These are phyloP conservation scores for Cystoderma amianthinum DNA, from an alignment of 768 basidiomycete species.

Conservation along the genomic window DNA sequence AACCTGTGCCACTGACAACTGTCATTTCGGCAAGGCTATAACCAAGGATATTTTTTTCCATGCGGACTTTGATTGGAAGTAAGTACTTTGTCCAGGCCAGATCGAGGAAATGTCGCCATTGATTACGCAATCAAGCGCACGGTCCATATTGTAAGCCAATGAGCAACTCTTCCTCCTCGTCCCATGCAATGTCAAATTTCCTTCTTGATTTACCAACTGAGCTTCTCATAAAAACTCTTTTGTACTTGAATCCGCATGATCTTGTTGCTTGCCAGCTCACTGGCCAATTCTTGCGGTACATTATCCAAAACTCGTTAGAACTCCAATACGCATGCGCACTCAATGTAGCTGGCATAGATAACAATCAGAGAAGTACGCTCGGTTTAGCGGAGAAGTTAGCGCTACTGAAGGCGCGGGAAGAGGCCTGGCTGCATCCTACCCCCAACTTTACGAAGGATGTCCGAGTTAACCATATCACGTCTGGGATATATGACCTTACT, in stretches of 20 bases:
- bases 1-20: too few species aligned
- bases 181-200: too few species aligned
- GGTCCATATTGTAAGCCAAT: too few species aligned
- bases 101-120: too few species aligned
- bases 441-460: constrained; percentile 17
- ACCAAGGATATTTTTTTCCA: too few species aligned
- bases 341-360: constrained; percentile 14
- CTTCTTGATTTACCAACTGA: constrained; percentile 9
- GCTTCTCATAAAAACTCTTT: constrained; percentile 21
- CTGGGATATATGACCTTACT: constrained; percentile 35
- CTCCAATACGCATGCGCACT: constrained; percentile 26
- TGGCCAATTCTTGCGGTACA: constrained; percentile 12
- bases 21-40: too few species aligned
- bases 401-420: constrained; percentile 15
- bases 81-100: too few species aligned
- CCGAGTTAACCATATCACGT: constrained; percentile 17
- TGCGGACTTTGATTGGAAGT: too few species aligned
- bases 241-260: constrained; percentile 10
- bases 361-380: constrained; percentile 18
- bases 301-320: constrained; percentile 17
- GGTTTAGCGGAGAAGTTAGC: constrained; percentile 18
- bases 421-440: constrained; percentile 20
- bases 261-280: constrained; percentile 15
- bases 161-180: too few species aligned
- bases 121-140: too few species aligned